These are phyloP conservation scores for Pichia terricola DNA, from an alignment of 1,139 yeast species.

Conservation along the genomic window DNA sequence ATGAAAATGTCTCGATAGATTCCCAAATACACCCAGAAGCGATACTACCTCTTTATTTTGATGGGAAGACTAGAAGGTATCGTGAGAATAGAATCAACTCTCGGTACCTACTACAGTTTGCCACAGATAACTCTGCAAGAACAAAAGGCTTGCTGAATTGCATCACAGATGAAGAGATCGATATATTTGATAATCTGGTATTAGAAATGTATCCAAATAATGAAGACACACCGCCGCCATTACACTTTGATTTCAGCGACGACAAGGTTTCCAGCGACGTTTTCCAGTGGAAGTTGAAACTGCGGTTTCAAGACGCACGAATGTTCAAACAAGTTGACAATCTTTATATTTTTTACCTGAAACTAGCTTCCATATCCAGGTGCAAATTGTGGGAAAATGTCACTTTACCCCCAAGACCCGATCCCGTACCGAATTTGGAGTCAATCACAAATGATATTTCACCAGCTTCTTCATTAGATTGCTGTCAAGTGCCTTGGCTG, in stretches of 20 bases:
- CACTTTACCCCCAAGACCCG: constrained; percentile 39
- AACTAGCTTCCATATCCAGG: constrained; percentile 22
- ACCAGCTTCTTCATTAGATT: constrained; percentile 5
- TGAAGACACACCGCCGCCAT: not conserved
- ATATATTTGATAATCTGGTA: constrained; percentile 18
- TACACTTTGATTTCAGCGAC: not conserved
- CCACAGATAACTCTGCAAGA: constrained; percentile 36
- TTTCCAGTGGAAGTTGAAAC: constrained; percentile 4
- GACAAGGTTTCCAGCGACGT: constrained; percentile 2
- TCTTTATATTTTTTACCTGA: constrained; percentile 20
- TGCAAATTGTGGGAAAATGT: constrained; percentile 43
- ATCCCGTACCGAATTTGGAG: constrained; percentile 28
- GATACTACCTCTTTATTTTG: constrained; percentile 1
- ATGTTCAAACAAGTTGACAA: constrained; percentile 1
- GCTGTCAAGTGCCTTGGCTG: constrained; percentile 11
- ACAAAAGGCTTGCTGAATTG: constrained; percentile 25
- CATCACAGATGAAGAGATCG: constrained; percentile 26
- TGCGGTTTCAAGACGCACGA: not conserved
- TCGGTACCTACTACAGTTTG: constrained; percentile 36
- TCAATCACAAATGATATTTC: constrained; percentile 10
- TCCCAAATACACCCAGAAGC: not conserved
- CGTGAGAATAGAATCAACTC: constrained; percentile 42
- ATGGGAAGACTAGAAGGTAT: constrained; percentile 11
- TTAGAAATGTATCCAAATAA: constrained; percentile 6
- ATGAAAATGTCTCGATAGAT: constrained; percentile 4